Conservation (phyloP, 495 filamentous ascomycete species). For the Penicillium cinerascens region DNA sequence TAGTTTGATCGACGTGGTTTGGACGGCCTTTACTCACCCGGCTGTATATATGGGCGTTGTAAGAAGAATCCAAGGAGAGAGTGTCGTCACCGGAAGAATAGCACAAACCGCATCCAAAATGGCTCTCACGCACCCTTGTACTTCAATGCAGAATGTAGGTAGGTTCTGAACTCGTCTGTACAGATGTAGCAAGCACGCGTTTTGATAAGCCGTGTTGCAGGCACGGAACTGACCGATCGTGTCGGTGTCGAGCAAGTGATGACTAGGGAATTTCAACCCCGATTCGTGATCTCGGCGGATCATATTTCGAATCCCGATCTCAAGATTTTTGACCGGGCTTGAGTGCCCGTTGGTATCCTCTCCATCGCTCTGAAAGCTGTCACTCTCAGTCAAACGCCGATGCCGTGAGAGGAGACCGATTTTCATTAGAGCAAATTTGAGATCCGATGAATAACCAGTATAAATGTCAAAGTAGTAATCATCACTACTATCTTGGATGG, state of each 20-base stretch:
- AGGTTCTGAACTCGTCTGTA: conserved; percentile 6
- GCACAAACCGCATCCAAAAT: conserved; percentile 11
- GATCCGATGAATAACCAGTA: conserved; percentile 17
- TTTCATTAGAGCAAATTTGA: conserved; percentile 8
- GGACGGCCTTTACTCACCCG: conserved; percentile 1
- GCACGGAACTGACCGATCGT: conserved; percentile 9
- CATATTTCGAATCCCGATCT: conserved; percentile 8
- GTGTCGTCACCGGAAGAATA: conserved; percentile 8
- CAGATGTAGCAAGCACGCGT: conserved; percentile 11
- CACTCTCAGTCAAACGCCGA: not conserved
- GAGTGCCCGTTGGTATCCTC: not conserved
- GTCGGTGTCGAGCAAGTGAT: not conserved
- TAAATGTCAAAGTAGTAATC: conserved; percentile 11
- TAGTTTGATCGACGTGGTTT: not conserved
- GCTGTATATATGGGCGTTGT: conserved; percentile 19
- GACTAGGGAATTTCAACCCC: conserved; percentile 2
- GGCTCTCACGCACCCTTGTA: conserved; percentile 13
- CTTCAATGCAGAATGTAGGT: not conserved
- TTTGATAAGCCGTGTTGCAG: conserved; percentile 15
- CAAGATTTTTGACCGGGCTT: not conserved
- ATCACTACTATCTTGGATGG: not conserved
- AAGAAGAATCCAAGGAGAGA: conserved; percentile 18
- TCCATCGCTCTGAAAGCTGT: not conserved
- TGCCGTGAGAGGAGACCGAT: conserved; percentile 5
- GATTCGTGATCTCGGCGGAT: conserved; percentile 7